Conservation (phyloP, 352 stramenopile species). For the Blastocystis sp. region DNA sequence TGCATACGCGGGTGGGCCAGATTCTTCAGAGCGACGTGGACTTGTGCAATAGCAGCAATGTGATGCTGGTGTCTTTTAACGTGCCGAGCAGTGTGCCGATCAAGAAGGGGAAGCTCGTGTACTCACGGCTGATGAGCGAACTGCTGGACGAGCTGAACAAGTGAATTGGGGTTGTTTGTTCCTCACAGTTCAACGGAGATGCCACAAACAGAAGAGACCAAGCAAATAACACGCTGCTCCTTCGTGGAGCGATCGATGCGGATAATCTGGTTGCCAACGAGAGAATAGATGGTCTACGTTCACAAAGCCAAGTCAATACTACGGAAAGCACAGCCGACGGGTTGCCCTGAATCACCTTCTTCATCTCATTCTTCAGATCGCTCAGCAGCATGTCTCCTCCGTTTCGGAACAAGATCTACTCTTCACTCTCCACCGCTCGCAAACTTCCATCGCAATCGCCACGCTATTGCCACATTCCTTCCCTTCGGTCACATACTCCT, state of each 20-base stretch:
- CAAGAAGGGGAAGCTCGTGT: constrained; percentile 26
- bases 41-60: not conserved
- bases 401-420: not conserved
- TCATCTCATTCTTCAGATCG: constrained; percentile 52
- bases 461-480: constrained; percentile 28
- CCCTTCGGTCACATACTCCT: constrained; percentile 29
- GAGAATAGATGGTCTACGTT: constrained; percentile 42
- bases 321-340: constrained; percentile 12
- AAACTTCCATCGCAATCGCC: constrained; percentile 2
- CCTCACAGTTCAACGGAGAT: not conserved
- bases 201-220: constrained; percentile 16
- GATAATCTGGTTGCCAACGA: constrained; percentile 59
- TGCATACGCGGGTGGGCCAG: constrained; percentile 46
- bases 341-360: constrained; percentile 30
- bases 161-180: not conserved
- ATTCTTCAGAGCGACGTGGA: constrained; percentile 33
- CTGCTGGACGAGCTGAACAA: constrained; percentile 11
- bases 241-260: constrained; percentile 37
- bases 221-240: constrained; percentile 28
- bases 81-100: not conserved
- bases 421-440: too few relatives aligned
- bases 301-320: not conserved
- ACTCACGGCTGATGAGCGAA: constrained; percentile 58
- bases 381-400: constrained; percentile 13
- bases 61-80: constrained; percentile 44